A percentile compares a stretch with the other conserved stretches of the same genome.
Conservation (phyloP, 331 rosid species). For the Malus hybrid region DNA sequence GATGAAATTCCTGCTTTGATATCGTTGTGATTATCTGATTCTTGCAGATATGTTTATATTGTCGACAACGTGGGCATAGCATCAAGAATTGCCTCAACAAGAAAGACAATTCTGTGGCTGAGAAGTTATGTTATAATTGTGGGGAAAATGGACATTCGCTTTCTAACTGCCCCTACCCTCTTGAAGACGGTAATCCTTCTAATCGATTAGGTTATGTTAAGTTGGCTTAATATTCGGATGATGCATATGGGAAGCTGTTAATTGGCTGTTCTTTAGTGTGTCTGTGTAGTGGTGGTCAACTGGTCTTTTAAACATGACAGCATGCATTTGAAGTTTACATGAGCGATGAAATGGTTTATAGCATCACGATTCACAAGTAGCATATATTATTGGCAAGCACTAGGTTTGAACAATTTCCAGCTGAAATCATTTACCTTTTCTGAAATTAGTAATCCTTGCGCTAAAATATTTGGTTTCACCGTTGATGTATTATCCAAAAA, state of each 20-base stretch:
- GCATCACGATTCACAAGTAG: not conserved
- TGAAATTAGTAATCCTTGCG: too few species aligned
- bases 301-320: too few species aligned
- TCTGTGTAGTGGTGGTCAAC: not conserved
- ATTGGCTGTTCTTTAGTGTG: not conserved
- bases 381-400: not conserved
- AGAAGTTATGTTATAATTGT: slow-evolving; percentile 72
- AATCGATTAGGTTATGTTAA: not conserved
- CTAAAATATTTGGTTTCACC: too few species aligned
- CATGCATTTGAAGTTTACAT: not conserved
- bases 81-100: slow-evolving; percentile 69
- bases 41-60: slow-evolving; percentile 77
- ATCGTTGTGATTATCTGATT: not conserved
- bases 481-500: not conserved
- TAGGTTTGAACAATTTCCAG: not conserved
- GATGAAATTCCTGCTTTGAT: not conserved
- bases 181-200: slow-evolving; percentile 47
- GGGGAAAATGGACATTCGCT: slow-evolving; percentile 80
- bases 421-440: not conserved
- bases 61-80: slow-evolving; percentile 82
- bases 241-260: not conserved
- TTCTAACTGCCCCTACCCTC: slow-evolving; percentile 50
- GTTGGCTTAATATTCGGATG: not conserved
- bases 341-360: not conserved
- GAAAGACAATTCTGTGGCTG: slow-evolving; percentile 27